Conservation (phyloP, 2,329 filamentous ascomycete species). For the Rutstroemia sydowiana region DNA sequence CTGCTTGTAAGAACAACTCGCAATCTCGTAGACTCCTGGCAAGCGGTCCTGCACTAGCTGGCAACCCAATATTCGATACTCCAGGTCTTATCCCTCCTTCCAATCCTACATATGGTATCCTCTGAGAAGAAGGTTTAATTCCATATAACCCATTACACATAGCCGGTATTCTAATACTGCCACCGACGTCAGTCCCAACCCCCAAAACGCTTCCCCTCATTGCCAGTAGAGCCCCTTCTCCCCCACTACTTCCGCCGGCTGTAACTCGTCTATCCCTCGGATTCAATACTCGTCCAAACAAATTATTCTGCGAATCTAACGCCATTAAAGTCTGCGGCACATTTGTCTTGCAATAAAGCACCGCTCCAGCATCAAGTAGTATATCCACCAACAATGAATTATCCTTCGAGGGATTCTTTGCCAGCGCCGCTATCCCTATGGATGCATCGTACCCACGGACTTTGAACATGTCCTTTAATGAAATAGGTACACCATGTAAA, state of each 20-base stretch:
- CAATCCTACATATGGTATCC: constrained; percentile 36
- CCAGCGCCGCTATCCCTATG: constrained; percentile 49
- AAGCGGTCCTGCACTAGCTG: constrained; percentile 42
- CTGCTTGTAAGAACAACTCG: constrained; percentile 40
- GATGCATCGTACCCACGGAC: constrained; percentile 44
- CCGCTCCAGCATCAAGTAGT: constrained; percentile 51
- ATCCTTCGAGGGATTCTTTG: constrained; percentile 42
- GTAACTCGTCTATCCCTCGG: constrained; percentile 51
- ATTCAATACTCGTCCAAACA: constrained; percentile 56
- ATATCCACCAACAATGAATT: constrained; percentile 52
- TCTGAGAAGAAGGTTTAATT: constrained; percentile 39
- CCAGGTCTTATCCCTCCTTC: constrained; percentile 42
- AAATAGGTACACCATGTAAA: constrained; percentile 53
- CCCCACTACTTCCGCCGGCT: constrained; percentile 56
- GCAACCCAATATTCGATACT: constrained; percentile 41
- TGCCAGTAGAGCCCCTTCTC: constrained; percentile 53
- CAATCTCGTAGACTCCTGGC: constrained; percentile 42
- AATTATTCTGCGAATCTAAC: constrained; percentile 52
- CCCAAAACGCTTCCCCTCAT: constrained; percentile 50
- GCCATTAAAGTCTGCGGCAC: constrained; percentile 51
- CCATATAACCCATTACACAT: constrained; percentile 46
- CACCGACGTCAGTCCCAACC: constrained; percentile 55
- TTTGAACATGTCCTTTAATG: constrained; percentile 55
- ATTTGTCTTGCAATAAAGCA: constrained; percentile 66
- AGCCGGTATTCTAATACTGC: constrained; percentile 36